phyloP scores from a whole-genome alignment of 2,329 filamentous ascomycete genomes.

The Epichloe sibirici region DNA sequence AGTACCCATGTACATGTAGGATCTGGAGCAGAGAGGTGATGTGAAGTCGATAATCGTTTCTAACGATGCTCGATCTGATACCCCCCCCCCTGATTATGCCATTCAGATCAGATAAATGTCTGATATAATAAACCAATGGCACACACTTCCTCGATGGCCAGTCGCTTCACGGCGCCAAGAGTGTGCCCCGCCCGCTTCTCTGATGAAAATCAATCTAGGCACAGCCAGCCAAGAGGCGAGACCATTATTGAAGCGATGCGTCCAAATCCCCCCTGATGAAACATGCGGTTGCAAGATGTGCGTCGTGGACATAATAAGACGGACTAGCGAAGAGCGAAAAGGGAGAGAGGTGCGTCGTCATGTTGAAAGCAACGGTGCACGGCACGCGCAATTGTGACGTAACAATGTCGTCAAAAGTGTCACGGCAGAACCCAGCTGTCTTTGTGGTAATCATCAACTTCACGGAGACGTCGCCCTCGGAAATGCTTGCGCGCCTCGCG shows the following conservation, averaged over 20 bases:
- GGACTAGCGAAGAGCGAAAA: not conserved
- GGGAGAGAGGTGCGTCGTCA: not conserved
- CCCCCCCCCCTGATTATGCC: too few species aligned
- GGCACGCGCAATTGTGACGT: constrained; percentile 1
- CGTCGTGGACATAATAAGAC: not conserved
- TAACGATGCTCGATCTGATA: too few species aligned
- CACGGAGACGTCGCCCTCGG: not conserved
- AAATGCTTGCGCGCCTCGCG: too few species aligned
- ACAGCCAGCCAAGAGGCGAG: not conserved
- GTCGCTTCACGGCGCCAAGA: too few species aligned
- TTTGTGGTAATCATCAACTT: not conserved
- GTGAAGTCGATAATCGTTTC: too few species aligned
- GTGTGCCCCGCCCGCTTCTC: too few species aligned
- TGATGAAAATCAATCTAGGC: not conserved
- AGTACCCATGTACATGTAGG: too few species aligned
- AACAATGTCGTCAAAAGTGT: not conserved
- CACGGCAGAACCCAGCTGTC: too few species aligned
- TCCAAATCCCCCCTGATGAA: not conserved
- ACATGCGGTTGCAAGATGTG: not conserved
- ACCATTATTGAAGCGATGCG: not conserved
- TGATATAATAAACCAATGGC: too few species aligned
- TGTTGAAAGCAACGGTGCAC: not conserved
- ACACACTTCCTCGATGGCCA: too few species aligned
- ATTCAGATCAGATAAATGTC: too few species aligned
- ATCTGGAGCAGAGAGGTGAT: too few species aligned